Conservation (phyloP, 2,329 filamentous ascomycete genomes). For the Graphium sp. region DNA sequence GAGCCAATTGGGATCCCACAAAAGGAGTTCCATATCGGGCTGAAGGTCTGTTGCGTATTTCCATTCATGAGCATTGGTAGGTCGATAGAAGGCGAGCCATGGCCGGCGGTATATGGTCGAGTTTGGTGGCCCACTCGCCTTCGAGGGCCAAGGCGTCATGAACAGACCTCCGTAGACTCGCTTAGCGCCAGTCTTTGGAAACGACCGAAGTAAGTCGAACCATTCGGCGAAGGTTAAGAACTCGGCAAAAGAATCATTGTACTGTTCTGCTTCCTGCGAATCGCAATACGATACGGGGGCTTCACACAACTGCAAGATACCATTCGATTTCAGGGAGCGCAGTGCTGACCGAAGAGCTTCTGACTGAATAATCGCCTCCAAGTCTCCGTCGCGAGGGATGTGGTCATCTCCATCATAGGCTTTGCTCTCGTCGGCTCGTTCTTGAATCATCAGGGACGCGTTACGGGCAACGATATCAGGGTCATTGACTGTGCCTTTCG, state of each 20-base stretch:
- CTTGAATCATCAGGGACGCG: not conserved
- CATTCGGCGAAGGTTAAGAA: slow-evolving; percentile 16
- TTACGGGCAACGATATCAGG: slow-evolving; percentile 15
- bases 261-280: slow-evolving; percentile 16
- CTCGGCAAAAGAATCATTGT: slow-evolving; percentile 10
- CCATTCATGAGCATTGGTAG: slow-evolving; percentile 18
- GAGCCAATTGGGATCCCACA: no score
- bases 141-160: slow-evolving; percentile 30
- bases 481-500: slow-evolving; percentile 17
- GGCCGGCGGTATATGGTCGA: slow-evolving; percentile 28
- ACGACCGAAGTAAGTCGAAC: slow-evolving; percentile 4
- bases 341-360: no score
- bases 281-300: not conserved
- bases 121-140: no score
- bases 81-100: slow-evolving; percentile 33
- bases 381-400: no score
- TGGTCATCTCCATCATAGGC: no score
- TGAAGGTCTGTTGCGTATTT: no score
- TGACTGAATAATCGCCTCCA: no score
- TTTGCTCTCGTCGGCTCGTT: no score
- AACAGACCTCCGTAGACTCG: slow-evolving; percentile 21
- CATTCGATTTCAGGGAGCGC: no score
- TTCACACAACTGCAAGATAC: no score
- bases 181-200: not conserved
- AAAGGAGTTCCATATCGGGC: slow-evolving; percentile 28